Evolutionary conservation across 140 eudicot genomes (phyloP), one percentile per base, ranked within the genome.

Genomic region (Anethum foeniculum): DNA sequence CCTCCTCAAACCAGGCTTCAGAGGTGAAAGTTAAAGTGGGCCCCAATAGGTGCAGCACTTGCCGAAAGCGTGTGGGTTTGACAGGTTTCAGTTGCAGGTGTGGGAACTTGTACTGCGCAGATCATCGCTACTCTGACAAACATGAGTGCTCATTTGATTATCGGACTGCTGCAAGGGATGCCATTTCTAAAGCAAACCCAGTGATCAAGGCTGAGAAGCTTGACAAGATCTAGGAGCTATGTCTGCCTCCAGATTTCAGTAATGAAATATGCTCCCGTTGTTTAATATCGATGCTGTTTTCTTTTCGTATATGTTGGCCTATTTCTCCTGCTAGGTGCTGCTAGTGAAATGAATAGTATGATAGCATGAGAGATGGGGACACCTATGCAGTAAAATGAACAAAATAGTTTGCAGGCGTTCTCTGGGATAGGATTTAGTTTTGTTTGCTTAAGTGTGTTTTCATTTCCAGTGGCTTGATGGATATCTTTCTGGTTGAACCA

Each of bases 111-210:
- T 92, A 85, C 77, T 92, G 97, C 74, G 86, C 95, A 30, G 85
- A 83, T n/a, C 97, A 92, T 65, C 97, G 97, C 38, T 92, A 92
- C 80, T 85, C 97, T 19, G 97, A 92, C 62, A 92, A 92, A 79
- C 97, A 91, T 36, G 92, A 86, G 48, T 91, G 97, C 78, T 88
- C 87, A 8, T 91, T 88, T 77, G 97, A 91, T 71, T 92, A 92
- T 81, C 89, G 82, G 75, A 76, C 84, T 71, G 95, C 97, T 36
- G 97, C 84, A 5, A 89, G 83, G 65, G 97, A 88, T 75, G 95
- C 95, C 3, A 92, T 92, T 10, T 92, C 95, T 3, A 90, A 92
- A 79, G 94, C 95, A 5, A 92, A 92, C 80, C 97, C 97, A 23
- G 89, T 92, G 76, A 90, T 92, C 54, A 90, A 90, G 83, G 95